Evolutionary conservation across 2,329 filamentous ascomycete species (phyloP).

Genomic region (Elsinoe ampelina): DNA sequence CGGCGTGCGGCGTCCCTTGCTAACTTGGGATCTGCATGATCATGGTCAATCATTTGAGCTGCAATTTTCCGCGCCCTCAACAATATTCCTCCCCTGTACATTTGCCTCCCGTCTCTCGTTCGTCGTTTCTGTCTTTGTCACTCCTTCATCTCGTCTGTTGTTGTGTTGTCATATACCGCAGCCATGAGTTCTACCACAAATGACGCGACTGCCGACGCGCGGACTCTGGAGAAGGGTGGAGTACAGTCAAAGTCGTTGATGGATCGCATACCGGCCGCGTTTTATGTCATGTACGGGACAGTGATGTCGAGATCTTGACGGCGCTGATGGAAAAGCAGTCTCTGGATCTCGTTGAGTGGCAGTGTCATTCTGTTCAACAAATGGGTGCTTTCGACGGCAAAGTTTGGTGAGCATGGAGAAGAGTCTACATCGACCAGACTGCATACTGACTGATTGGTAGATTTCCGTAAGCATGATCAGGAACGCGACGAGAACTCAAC

Average conservation of each 20-base stretch:
- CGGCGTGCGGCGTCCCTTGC: neutral
- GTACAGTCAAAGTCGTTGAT: neutral
- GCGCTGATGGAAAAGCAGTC: conserved; percentile 40
- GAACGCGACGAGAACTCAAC: conserved; percentile 17
- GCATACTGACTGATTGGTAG: conserved; percentile 20
- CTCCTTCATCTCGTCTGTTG: neutral
- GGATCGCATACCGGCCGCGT: neutral
- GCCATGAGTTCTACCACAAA: neutral
- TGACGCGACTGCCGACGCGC: neutral
- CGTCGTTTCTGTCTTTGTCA: neutral
- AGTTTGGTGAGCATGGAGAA: conserved; percentile 58
- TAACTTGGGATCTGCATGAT: neutral
- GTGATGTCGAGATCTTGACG: neutral
- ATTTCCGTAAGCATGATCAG: conserved; percentile 37
- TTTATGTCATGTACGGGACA: neutral
- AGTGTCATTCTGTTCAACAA: conserved; percentile 99
- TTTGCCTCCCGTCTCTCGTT: neutral
- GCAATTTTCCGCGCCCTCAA: neutral
- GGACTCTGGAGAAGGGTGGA: neutral
- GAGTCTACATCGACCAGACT: neutral
- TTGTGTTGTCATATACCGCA: neutral
- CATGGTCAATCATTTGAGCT: neutral
- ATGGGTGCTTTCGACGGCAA: conserved; percentile 79
- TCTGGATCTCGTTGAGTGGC: conserved; percentile 88
- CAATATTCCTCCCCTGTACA: neutral